Conservation (phyloP, 495 filamentous ascomycete species). For the Neurospora sp. region DNA sequence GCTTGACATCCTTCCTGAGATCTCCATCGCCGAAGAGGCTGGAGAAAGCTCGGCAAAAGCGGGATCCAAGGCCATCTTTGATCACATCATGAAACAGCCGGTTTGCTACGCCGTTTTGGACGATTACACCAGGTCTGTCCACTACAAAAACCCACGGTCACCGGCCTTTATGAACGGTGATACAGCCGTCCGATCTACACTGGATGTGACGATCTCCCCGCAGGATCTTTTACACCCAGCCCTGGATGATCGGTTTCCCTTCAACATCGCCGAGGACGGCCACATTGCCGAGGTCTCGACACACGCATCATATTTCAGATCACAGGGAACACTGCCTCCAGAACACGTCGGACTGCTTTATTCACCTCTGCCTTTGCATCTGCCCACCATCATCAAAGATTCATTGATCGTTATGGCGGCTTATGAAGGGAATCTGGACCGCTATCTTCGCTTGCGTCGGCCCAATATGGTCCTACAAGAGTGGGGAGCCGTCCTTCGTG, state of each 20-base stretch:
- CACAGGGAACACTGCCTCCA: background rate
- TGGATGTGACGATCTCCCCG: too few relatives aligned
- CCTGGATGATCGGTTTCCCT: too few relatives aligned
- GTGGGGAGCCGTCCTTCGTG: slow-evolving; percentile 1
- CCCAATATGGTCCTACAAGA: background rate
- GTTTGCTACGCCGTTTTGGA: slow-evolving; percentile 9
- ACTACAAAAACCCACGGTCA: background rate
- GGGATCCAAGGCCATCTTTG: slow-evolving; percentile 5
- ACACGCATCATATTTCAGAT: background rate
- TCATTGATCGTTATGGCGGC: slow-evolving; percentile 11
- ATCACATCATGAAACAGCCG: slow-evolving; percentile 5
- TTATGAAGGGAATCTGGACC: slow-evolving; percentile 10
- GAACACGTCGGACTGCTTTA: background rate
- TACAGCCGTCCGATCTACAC: slow-evolving; percentile 4
- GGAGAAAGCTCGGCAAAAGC: background rate
- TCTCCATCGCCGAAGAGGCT: slow-evolving; percentile 12
- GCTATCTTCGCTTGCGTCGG: slow-evolving; percentile 10
- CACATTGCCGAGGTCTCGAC: background rate
- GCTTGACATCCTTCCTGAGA: slow-evolving; percentile 10
- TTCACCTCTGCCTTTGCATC: slow-evolving; percentile 2
- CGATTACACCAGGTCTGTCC: slow-evolving; percentile 6
- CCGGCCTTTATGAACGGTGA: slow-evolving; percentile 11
- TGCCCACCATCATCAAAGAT: slow-evolving; percentile 9
- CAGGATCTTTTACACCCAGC: too few relatives aligned
- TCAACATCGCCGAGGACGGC: slow-evolving; percentile 10